Conservation (phyloP, 345 rosid genomes). For the Euphorbia tirucalli region DNA sequence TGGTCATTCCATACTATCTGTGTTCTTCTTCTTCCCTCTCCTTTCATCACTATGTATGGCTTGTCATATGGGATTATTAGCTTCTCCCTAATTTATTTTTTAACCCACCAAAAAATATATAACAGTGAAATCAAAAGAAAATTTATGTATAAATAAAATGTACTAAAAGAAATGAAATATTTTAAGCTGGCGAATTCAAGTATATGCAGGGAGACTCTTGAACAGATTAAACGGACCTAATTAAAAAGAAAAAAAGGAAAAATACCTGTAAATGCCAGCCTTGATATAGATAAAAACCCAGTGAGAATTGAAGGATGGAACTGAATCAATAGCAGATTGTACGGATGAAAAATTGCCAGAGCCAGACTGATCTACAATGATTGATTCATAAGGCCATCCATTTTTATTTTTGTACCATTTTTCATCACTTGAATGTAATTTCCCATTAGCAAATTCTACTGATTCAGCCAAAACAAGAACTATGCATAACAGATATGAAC, state of each 20-base stretch:
- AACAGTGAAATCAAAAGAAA: neutral
- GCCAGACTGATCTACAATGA: slow-evolving; percentile 47
- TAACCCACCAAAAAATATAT: neutral
- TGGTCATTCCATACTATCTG: slow-evolving; percentile 68
- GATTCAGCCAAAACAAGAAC: no score
- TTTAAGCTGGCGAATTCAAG: no score
- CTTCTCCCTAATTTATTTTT: slow-evolving; percentile 60
- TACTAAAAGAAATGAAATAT: no score
- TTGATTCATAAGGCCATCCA: no score
- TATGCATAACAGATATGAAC: no score
- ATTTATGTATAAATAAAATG: no score
- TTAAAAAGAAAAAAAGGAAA: neutral
- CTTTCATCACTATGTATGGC: slow-evolving; percentile 57
- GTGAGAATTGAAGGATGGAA: slow-evolving; percentile 41
- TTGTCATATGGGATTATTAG: slow-evolving; percentile 61
- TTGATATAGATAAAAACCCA: slow-evolving; percentile 56
- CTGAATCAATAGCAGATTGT: slow-evolving; percentile 56
- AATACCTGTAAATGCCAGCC: slow-evolving; percentile 53
- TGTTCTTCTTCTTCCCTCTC: slow-evolving; percentile 51
- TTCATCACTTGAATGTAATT: no score
- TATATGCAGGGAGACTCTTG: no score
- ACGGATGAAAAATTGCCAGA: slow-evolving; percentile 48
- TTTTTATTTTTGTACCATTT: no score
- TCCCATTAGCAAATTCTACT: no score
- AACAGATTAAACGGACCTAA: no score